Percentiles rank a stretch among this genome's conserved stretches.
Evolutionary conservation across 2,329 filamentous ascomycete species (phyloP).

Genomic region (Talaromyces sp.): DNA sequence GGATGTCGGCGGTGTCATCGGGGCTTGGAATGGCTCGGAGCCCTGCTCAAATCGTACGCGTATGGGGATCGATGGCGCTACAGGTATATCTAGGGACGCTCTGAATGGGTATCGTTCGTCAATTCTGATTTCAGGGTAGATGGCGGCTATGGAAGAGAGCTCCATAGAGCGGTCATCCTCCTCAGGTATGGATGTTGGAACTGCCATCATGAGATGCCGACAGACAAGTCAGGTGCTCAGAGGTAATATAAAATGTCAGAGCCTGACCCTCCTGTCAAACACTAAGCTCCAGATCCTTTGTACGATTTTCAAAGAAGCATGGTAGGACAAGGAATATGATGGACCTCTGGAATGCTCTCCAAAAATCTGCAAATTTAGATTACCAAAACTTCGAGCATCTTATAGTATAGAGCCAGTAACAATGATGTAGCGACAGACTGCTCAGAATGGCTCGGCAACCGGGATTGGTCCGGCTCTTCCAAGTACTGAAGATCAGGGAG

Average conservation of each 20-base stretch:
- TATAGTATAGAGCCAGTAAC: not conserved
- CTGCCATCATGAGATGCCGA: conserved; percentile 3
- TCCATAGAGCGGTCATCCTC: conserved; percentile 61
- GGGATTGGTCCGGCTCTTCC: conserved; percentile 9
- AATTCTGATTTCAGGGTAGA: conserved; percentile 59
- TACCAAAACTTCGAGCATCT: not conserved
- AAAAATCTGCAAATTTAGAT: not conserved
- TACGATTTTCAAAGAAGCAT: conserved; percentile 12
- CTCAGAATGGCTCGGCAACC: not conserved
- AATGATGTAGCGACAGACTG: conserved; percentile 13
- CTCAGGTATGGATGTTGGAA: conserved; percentile 2
- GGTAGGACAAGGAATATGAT: not conserved
- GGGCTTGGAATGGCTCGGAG: conserved; percentile 32
- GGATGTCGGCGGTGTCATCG: conserved; percentile 44
- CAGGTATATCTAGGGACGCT: conserved; percentile 54
- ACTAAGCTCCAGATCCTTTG: not conserved
- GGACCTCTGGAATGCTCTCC: not conserved
- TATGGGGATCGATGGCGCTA: conserved; percentile 54
- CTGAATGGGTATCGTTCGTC: conserved; percentile 46
- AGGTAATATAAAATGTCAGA: not conserved
- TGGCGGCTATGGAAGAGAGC: conserved; percentile 57
- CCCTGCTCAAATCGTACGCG: conserved; percentile 42
- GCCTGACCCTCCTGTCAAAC: not conserved
- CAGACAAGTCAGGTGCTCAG: not conserved
- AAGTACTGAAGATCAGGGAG: conserved; percentile 11